A percentile compares a stretch with the other conserved stretches of the same genome.
These are phyloP conservation scores for Datura wrightii DNA, from an alignment of 257 asterid species.

Conservation along the genomic window DNA sequence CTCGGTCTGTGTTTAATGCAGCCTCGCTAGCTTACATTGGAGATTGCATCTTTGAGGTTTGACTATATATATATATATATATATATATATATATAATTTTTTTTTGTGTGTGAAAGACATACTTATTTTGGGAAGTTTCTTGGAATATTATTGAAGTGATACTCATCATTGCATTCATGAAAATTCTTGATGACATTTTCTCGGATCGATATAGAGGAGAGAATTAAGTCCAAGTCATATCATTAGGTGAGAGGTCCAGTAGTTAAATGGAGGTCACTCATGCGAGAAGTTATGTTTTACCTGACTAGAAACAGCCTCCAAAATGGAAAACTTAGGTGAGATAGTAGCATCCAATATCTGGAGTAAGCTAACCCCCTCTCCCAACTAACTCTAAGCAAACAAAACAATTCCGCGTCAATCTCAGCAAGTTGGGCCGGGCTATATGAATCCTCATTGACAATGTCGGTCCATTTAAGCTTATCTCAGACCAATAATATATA, in stretches of 20 bases:
- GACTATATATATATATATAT: neutral
- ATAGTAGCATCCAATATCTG: neutral
- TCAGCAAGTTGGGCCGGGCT: neutral
- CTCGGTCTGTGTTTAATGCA: slow-evolving; percentile 83
- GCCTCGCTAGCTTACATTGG: slow-evolving; percentile 91
- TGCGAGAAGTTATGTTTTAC: neutral
- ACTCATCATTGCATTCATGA: neutral
- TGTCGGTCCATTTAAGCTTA: no score
- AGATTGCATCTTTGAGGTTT: slow-evolving; percentile 87
- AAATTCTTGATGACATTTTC: neutral
- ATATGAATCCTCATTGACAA: no score
- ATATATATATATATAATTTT: neutral
- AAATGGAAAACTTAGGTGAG: neutral
- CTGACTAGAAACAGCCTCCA: neutral
- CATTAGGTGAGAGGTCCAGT: neutral
- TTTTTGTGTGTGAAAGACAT: neutral
- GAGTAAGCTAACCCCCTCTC: neutral
- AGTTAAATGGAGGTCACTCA: neutral
- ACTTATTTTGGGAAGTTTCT: neutral
- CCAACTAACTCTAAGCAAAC: neutral
- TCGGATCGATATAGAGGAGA: neutral
- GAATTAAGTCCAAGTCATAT: neutral
- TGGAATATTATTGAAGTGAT: neutral
- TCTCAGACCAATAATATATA: neutral
- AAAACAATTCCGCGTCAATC: neutral